Evolutionary conservation across 768 basidiomycete species (phyloP).

Genomic region (Tulasnella calospora): DNA sequence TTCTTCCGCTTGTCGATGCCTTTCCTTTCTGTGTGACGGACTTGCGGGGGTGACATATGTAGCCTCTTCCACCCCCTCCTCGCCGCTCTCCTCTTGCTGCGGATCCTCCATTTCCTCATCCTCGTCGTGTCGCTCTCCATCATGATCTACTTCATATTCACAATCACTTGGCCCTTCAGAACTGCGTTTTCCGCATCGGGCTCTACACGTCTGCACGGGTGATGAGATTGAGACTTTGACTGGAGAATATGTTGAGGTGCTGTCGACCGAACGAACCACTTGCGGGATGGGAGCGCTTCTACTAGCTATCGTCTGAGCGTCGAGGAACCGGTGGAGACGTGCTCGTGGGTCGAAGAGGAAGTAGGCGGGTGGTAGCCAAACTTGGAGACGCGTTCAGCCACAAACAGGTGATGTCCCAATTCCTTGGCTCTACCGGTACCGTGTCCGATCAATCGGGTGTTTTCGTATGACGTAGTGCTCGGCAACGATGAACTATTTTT

Average conservation of each 20-base stretch:
- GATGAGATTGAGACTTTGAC: constrained; percentile 21
- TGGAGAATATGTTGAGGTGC: constrained; percentile 27
- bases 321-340: constrained; percentile 38
- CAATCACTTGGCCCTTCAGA: constrained; percentile 41
- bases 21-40: constrained; percentile 40
- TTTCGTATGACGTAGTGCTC: too few relatives aligned
- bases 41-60: constrained; percentile 39
- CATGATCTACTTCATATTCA: constrained; percentile 32
- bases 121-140: constrained; percentile 33
- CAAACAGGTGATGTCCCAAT: too few relatives aligned
- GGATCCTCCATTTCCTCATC: constrained; percentile 36
- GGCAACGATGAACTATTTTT: too few relatives aligned
- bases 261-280: constrained; percentile 27
- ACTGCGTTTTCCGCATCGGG: constrained; percentile 45
- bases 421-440: too few relatives aligned
- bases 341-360: constrained; percentile 19
- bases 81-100: constrained; percentile 21
- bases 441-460: too few relatives aligned
- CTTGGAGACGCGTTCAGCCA: too few relatives aligned
- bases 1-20: constrained; percentile 23
- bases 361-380: too few relatives aligned
- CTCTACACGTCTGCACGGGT: constrained; percentile 32
- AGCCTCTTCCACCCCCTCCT: constrained; percentile 41
- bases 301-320: constrained; percentile 59
- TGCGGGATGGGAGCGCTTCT: constrained; percentile 54